Evolutionary conservation across 1,139 yeast species (phyloP).

Genomic region (Blastobotrys aristatus): DNA sequence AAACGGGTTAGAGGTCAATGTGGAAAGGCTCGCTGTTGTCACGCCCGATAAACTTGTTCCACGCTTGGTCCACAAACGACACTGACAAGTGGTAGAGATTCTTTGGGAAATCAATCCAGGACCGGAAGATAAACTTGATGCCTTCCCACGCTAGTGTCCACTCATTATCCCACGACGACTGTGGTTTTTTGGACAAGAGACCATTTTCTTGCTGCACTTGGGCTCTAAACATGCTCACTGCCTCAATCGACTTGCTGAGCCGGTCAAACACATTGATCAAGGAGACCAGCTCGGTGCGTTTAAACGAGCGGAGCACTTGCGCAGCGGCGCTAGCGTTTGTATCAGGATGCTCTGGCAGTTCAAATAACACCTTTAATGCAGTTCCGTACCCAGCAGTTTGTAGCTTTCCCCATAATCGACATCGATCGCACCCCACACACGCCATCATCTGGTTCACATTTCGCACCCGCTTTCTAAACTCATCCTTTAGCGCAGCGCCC

Average conservation of each 20-base stretch:
- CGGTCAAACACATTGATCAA: conserved; percentile 89
- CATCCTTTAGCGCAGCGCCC: conserved; percentile 56
- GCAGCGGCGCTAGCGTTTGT: conserved; percentile 37
- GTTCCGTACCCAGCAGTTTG: conserved; percentile 98
- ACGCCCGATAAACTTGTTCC: conserved; percentile 76
- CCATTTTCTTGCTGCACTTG: conserved; percentile 37
- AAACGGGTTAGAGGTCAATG: conserved; percentile 5
- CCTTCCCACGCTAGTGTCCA: conserved; percentile 57
- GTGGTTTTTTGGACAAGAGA: not conserved
- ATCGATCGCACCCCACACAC: conserved; percentile 97
- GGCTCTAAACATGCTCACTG: conserved; percentile 65
- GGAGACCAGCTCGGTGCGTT: conserved; percentile 85
- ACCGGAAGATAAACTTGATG: conserved; percentile 54
- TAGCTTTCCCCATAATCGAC: conserved; percentile 96
- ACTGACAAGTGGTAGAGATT: conserved; percentile 50
- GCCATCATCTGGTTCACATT: conserved; percentile 94
- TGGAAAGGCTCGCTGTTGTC: conserved; percentile 19
- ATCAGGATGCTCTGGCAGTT: conserved; percentile 50
- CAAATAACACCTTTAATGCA: conserved; percentile 83
- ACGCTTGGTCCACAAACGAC: conserved; percentile 48
- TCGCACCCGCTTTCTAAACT: conserved; percentile 76
- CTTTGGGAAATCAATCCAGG: conserved; percentile 69
- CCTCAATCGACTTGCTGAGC: conserved; percentile 73
- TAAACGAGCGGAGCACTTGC: conserved; percentile 44
- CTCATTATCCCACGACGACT: conserved; percentile 40